Evolutionary conservation across 768 basidiomycete genomes (phyloP).

Genomic region (Paxillus involutus): DNA sequence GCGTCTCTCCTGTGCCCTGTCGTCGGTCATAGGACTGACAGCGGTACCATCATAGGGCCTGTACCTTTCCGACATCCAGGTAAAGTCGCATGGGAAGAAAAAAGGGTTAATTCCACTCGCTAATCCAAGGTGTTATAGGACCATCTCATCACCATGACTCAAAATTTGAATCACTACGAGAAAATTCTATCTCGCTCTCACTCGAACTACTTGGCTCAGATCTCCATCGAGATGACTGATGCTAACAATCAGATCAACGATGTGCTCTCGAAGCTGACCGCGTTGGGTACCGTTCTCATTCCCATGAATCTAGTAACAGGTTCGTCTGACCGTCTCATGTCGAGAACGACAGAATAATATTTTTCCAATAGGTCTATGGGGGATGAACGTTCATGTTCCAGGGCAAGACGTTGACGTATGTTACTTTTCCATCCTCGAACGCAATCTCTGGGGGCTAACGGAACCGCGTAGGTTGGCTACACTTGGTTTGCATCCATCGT

Average conservation of each 20-base stretch:
- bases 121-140: conserved; percentile 47
- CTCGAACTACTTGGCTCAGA: conserved; percentile 98
- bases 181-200: conserved; percentile 98
- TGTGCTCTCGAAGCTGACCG: conserved; percentile 94
- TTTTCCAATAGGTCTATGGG: conserved; percentile 71
- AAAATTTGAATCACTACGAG: conserved; percentile 99
- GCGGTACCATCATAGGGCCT: conserved; percentile 59
- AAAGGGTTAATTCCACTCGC: background rate
- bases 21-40: background rate
- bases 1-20: conserved; percentile 21
- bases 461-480: conserved; percentile 41
- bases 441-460: background rate
- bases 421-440: background rate
- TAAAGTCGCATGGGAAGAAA: conserved; percentile 21
- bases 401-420: conserved; percentile 62
- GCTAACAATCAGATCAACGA: conserved; percentile 99
- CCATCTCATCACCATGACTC: conserved; percentile 99
- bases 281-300: conserved; percentile 94
- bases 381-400: conserved; percentile 98
- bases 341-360: background rate
- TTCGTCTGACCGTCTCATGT: conserved; percentile 26
- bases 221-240: conserved; percentile 99
- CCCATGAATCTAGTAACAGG: conserved; percentile 98
- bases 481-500: conserved; percentile 91
- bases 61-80: conserved; percentile 94